Percentiles rank a stretch among this genome's conserved stretches.
These are phyloP conservation scores for Peribolospora kevripleyi DNA, from an alignment of 768 basidiomycete genomes.

Conservation along the genomic window DNA sequence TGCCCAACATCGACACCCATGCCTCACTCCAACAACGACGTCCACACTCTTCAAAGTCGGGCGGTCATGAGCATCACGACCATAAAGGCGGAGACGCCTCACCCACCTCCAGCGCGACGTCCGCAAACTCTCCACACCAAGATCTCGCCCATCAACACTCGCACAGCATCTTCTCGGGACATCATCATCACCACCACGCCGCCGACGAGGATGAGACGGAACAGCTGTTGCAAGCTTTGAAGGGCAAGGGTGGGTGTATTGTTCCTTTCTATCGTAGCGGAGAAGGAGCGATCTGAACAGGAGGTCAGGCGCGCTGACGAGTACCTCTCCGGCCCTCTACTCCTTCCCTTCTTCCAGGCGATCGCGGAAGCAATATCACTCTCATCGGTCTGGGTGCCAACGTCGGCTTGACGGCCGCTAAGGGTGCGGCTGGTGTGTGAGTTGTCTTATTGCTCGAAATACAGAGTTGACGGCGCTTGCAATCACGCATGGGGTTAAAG, in stretches of 20 bases:
- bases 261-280: neutral
- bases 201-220: constrained; percentile 39
- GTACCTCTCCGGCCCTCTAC: constrained; percentile 8
- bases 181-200: constrained; percentile 38
- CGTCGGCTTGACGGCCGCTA: constrained; percentile 51
- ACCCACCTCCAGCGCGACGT: too few species aligned
- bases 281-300: neutral
- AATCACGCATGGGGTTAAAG: too few species aligned
- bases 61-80: too few species aligned
- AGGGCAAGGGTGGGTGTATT: constrained; percentile 33
- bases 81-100: too few species aligned
- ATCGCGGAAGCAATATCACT: constrained; percentile 61
- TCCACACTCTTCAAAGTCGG: too few species aligned
- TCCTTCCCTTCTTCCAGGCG: constrained; percentile 26
- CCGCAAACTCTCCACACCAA: constrained; percentile 6
- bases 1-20: too few species aligned
- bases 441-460: constrained; percentile 17
- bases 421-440: constrained; percentile 69
- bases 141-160: constrained; percentile 29
- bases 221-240: constrained; percentile 40
- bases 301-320: neutral
- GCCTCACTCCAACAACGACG: too few species aligned
- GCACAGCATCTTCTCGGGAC: constrained; percentile 34
- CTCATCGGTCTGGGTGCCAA: constrained; percentile 64
- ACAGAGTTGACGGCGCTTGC: too few species aligned